Conservation (phyloP, 192 early-diverging fungal genomes). For the Backusella tuberculispora region DNA sequence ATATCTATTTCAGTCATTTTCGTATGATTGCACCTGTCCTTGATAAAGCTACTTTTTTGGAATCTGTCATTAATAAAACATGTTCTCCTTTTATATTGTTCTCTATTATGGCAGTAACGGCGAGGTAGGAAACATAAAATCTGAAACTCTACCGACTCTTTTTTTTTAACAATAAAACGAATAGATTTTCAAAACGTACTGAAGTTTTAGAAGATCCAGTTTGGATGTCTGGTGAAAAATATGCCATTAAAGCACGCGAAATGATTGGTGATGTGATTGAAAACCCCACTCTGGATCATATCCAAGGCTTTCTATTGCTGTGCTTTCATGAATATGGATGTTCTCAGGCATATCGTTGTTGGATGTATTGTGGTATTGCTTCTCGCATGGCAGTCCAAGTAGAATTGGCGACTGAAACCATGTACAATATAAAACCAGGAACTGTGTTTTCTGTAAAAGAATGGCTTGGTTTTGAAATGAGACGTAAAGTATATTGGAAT, state of each 20-base stretch:
- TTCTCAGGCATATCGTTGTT: slow-evolving; percentile 48
- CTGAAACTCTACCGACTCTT: neutral
- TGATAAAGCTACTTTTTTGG: slow-evolving; percentile 48
- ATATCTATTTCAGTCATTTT: slow-evolving; percentile 50
- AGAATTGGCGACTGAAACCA: slow-evolving; percentile 50
- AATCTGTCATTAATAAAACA: slow-evolving; percentile 45
- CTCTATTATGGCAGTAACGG: slow-evolving; percentile 47
- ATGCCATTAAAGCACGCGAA: slow-evolving; percentile 47
- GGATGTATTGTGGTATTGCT: slow-evolving; percentile 56
- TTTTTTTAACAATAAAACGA: neutral
- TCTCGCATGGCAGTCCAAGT: slow-evolving; percentile 51
- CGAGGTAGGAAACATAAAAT: slow-evolving; percentile 47
- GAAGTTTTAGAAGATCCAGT: slow-evolving; percentile 49
- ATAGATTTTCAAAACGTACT: slow-evolving; percentile 51
- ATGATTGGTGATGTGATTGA: slow-evolving; percentile 49
- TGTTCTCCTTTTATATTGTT: slow-evolving; percentile 48
- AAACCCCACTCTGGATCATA: slow-evolving; percentile 45
- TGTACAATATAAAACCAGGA: slow-evolving; percentile 7
- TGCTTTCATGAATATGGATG: slow-evolving; percentile 54
- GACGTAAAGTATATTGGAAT: slow-evolving; percentile 55
- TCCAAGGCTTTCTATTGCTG: slow-evolving; percentile 52
- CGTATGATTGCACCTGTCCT: slow-evolving; percentile 50
- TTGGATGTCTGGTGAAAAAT: slow-evolving; percentile 57
- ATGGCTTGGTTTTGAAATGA: slow-evolving; percentile 51
- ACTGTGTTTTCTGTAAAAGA: slow-evolving; percentile 24